Evolutionary conservation across 768 basidiomycete species (phyloP).

Genomic region (Russula sp.): DNA sequence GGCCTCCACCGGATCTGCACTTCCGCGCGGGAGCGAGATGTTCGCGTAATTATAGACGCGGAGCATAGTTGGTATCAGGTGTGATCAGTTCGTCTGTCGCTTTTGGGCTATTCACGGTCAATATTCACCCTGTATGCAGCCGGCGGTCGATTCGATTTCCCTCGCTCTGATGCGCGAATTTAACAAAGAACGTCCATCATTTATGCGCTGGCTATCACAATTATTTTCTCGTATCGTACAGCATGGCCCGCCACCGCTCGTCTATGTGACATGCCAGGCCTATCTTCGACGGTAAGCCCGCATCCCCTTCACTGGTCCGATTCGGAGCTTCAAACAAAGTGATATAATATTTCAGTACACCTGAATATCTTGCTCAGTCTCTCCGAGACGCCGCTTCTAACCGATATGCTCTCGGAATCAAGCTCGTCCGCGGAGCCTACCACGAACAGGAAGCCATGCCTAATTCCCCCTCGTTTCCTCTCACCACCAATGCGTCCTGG

Average conservation of each 20-base stretch:
- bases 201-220: constrained; percentile 6
- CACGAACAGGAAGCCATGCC: constrained; percentile 65
- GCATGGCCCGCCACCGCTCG: constrained; percentile 45
- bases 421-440: constrained; percentile 93
- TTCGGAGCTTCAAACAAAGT: constrained; percentile 9
- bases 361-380: constrained; percentile 61
- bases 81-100: constrained; percentile 3
- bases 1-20: constrained; percentile 64
- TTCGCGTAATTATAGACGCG: constrained; percentile 79
- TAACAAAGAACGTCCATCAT: constrained; percentile 47
- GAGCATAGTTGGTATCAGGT: constrained; percentile 64
- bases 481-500: constrained; percentile 49
- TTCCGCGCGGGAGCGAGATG: constrained; percentile 56
- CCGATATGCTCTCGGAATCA: constrained; percentile 78
- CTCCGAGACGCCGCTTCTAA: constrained; percentile 61
- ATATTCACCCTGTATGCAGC: constrained; percentile 40
- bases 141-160: constrained; percentile 80
- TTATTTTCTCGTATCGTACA: background rate
- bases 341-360: constrained; percentile 48
- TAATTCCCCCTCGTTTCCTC: constrained; percentile 41
- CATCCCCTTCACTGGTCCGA: background rate
- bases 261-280: constrained; percentile 87
- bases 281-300: constrained; percentile 67
- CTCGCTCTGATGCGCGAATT: constrained; percentile 72
- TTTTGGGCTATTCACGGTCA: background rate